These are phyloP conservation scores for Microthlaspi erraticum DNA, from an alignment of 345 rosid species.

Conservation along the genomic window DNA sequence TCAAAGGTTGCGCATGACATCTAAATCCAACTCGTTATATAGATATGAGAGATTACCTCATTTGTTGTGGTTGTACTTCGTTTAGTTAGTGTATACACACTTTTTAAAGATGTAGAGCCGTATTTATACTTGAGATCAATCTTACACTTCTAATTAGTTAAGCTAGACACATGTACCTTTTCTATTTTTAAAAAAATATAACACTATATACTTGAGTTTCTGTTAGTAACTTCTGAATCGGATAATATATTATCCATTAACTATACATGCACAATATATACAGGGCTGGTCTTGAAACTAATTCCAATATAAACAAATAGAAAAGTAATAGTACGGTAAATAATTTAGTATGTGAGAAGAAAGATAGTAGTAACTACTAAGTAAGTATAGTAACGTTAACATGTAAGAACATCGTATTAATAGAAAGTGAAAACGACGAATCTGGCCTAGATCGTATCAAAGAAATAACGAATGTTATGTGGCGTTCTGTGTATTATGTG, in stretches of 20 bases:
- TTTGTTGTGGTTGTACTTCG: slow-evolving; percentile 10
- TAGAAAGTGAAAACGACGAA: slow-evolving; percentile 14
- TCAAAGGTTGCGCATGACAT: slow-evolving; percentile 21
- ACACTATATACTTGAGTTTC: not conserved
- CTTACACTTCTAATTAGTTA: not conserved
- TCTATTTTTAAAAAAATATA: not conserved
- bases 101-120: slow-evolving; percentile 7
- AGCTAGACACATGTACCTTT: too few species aligned
- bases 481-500: not conserved
- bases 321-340: too few species aligned
- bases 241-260: not conserved
- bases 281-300: not conserved
- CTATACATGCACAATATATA: not conserved
- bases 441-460: slow-evolving; percentile 3
- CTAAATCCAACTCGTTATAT: not conserved
- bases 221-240: not conserved
- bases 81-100: not conserved
- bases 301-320: not conserved
- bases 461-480: not conserved
- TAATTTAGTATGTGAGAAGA: too few species aligned
- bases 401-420: slow-evolving; percentile 3
- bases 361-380: too few species aligned
- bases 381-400: not conserved
- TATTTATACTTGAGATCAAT: slow-evolving; percentile 10
- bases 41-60: slow-evolving; percentile 8